Conservation (phyloP, 805 yeast species). For the Maudiozyma barnettii region DNA sequence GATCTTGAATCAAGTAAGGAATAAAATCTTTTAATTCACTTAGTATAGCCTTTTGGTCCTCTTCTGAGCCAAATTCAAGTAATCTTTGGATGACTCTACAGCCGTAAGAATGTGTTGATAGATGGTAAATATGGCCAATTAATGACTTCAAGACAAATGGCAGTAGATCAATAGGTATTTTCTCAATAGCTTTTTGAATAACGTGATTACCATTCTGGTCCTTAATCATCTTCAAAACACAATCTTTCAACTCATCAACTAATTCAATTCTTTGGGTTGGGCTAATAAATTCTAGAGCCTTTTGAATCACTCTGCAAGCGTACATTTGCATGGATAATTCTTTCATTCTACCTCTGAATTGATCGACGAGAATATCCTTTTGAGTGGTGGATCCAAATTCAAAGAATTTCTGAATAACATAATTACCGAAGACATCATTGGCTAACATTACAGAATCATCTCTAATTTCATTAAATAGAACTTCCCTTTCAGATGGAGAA, state of each 20-base stretch:
- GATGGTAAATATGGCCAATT: slow-evolving; percentile 61
- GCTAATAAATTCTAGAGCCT: slow-evolving; percentile 70
- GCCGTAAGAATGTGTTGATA: slow-evolving; percentile 94
- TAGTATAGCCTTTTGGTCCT: slow-evolving; percentile 59
- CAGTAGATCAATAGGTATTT: slow-evolving; percentile 60
- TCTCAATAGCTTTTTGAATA: slow-evolving; percentile 87
- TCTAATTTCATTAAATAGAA: slow-evolving; percentile 74
- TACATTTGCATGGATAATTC: slow-evolving; percentile 86
- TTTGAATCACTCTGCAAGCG: slow-evolving; percentile 94
- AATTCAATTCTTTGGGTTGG: slow-evolving; percentile 56
- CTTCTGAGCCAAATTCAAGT: slow-evolving; percentile 62
- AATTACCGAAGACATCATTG: slow-evolving; percentile 97
- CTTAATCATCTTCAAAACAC: slow-evolving; percentile 61
- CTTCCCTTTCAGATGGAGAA: slow-evolving; percentile 60
- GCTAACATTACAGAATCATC: slow-evolving; percentile 66
- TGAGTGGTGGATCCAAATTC: slow-evolving; percentile 72
- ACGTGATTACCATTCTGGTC: slow-evolving; percentile 99
- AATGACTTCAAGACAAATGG: slow-evolving; percentile 67
- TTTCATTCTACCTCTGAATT: slow-evolving; percentile 53
- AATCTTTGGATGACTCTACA: slow-evolving; percentile 93
- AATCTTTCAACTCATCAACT: slow-evolving; percentile 57
- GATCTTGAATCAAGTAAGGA: slow-evolving; percentile 79
- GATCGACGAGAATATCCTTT: slow-evolving; percentile 52
- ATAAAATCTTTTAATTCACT: slow-evolving; percentile 63
- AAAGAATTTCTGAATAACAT: slow-evolving; percentile 89